Conservation (phyloP, 2,329 filamentous ascomycete species). For the Penicillium olsonii region DNA sequence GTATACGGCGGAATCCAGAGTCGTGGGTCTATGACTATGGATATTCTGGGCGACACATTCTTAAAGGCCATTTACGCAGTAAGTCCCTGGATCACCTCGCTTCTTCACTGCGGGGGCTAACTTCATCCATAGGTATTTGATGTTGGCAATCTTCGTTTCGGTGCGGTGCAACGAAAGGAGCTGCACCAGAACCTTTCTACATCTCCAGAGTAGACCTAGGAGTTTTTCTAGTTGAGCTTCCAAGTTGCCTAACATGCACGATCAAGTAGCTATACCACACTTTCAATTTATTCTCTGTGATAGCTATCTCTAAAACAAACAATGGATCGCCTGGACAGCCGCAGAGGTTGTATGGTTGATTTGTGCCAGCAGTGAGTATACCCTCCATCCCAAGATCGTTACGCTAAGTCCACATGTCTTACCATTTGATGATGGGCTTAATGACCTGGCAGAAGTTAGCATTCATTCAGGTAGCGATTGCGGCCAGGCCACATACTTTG, state of each 20-base stretch:
- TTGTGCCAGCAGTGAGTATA: not conserved
- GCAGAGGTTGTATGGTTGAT: not conserved
- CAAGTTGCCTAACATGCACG: no score
- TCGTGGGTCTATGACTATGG: constrained; percentile 59
- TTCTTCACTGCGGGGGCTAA: constrained; percentile 11
- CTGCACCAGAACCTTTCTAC: constrained; percentile 26
- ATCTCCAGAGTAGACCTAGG: constrained; percentile 9
- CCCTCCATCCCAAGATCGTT: not conserved
- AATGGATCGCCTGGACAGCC: no score
- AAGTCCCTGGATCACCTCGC: constrained; percentile 31
- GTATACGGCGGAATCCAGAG: constrained; percentile 68
- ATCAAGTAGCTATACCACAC: no score
- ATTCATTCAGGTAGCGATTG: not conserved
- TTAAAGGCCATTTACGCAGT: constrained; percentile 67
- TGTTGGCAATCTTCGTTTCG: constrained; percentile 61
- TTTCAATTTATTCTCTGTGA: no score
- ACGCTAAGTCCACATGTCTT: constrained; percentile 5
- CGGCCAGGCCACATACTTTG: constrained; percentile 1
- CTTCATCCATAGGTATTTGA: constrained; percentile 57
- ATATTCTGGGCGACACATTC: constrained; percentile 66
- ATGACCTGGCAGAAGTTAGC: constrained; percentile 12
- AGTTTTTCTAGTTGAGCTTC: no score
- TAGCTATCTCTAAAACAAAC: no score
- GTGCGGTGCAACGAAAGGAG: constrained; percentile 58
- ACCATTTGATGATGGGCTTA: constrained; percentile 22